phyloP scores from a whole-genome alignment of 2,329 filamentous ascomycete species.

The Botrytis aclada region DNA sequence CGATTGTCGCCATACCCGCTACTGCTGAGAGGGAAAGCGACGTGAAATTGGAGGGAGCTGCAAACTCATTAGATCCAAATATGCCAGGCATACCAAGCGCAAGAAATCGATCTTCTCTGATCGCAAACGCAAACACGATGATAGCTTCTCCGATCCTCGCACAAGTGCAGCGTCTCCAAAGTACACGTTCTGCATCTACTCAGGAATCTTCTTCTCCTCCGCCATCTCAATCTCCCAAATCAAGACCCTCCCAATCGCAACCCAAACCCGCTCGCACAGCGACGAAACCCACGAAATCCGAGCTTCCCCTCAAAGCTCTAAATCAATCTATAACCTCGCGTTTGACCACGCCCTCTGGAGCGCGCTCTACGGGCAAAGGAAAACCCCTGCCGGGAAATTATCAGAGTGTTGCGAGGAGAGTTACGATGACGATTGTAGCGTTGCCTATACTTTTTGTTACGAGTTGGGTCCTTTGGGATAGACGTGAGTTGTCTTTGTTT shows the following conservation, averaged over 20 bases:
- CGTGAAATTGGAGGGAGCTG: background rate
- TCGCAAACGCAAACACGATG: background rate
- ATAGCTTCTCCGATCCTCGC: background rate
- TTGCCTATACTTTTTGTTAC: constrained; percentile 37
- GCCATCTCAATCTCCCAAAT: background rate
- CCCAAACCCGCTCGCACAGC: background rate
- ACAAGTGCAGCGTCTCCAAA: background rate
- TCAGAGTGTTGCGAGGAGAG: constrained; percentile 33
- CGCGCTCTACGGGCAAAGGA: constrained; percentile 21
- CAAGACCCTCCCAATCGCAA: background rate
- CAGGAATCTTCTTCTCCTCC: background rate
- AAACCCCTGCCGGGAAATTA: constrained; percentile 32
- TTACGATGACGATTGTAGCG: constrained; percentile 36
- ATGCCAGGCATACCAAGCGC: background rate
- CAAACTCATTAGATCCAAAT: background rate
- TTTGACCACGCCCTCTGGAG: constrained; percentile 32
- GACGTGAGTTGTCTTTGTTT: constrained; percentile 29
- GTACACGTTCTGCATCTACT: background rate
- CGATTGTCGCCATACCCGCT: background rate
- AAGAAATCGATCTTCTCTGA: background rate
- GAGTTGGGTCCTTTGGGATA: constrained; percentile 37
- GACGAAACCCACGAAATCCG: constrained; percentile 14
- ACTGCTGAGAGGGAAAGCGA: background rate
- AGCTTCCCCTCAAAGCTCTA: constrained; percentile 30
- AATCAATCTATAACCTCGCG: constrained; percentile 35